Evolutionary conservation across 768 basidiomycete species (phyloP), one percentile per base, ranked within the genome.

Genomic region (Boletus pseudo-olivaceus): DNA sequence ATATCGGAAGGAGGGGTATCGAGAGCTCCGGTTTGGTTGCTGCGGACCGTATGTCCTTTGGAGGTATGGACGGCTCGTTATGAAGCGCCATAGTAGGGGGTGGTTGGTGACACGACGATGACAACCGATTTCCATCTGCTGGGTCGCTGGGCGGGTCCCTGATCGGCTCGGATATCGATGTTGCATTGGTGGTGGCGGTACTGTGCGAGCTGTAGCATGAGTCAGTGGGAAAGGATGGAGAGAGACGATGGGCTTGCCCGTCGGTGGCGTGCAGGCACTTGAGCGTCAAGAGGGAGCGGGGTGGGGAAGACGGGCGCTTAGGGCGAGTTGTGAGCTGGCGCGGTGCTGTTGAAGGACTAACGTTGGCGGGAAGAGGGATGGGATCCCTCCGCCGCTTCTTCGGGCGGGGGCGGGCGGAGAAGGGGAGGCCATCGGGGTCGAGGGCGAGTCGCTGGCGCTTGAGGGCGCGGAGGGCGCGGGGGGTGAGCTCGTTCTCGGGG

Each of bases 401-500:
- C 10, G 60, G 40, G 34, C 62, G 60, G 1, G 47, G 10, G 14
- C 61, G 59, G 14, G 52, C 10, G 1, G 54, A 10, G 9, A 69
- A 39, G n/a, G 63, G 61, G 43, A 69, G 51, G n/a, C 59, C 57
- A 41, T 69, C 67, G 27, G 49, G 55, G 66, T 70, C 70, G 59
- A 66, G 60, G 1, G 70, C 20, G 59, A 68, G 68, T 1, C 70
- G 68, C 29, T 62, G 68, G 5, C 69, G 69, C 29, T 70, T 70
- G 62, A 70, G 68, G 0, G 69, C 69, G 40, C 69, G 70, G 40
- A 70, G 70, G 2, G 69, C 69, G 50, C 69, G 68, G 37, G 69
- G 69, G 0, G 69, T 70, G 54, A 70, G 69, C 34, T 71, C 67
- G 62, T 67, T 65, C 32, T 68, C 66, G 27, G 55, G 58, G 58